Evolutionary conservation across 2,329 filamentous ascomycete genomes (phyloP).

Genomic region (Elsinoe necatrix): DNA sequence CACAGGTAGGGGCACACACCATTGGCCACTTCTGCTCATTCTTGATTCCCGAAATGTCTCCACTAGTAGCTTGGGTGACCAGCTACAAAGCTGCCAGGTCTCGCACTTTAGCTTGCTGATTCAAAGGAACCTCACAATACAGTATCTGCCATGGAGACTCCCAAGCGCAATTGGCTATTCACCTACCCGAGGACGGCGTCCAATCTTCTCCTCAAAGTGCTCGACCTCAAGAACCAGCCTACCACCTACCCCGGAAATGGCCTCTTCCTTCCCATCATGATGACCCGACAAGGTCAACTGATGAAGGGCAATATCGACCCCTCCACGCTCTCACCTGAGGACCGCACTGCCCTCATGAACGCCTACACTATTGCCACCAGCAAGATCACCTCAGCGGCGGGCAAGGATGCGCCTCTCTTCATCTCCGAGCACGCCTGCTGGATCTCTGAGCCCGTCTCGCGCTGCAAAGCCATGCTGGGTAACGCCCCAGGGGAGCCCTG

Average conservation of each 20-base stretch:
- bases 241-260: conserved; percentile 4
- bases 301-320: neutral
- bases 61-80: neutral
- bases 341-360: conserved; percentile 8
- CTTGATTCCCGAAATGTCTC: neutral
- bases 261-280: conserved; percentile 15
- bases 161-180: conserved; percentile 10
- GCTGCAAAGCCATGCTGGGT: conserved; percentile 1
- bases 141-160: neutral
- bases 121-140: neutral
- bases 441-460: conserved; percentile 7
- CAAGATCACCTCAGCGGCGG: neutral
- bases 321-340: neutral
- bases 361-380: neutral
- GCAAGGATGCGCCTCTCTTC: neutral
- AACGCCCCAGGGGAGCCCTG: neutral
- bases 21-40: neutral
- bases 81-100: neutral
- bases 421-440: conserved; percentile 12
- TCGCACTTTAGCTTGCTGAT: too few relatives aligned
- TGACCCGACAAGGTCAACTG: conserved; percentile 6
- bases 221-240: conserved; percentile 4
- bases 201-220: conserved; percentile 13
- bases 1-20: neutral
- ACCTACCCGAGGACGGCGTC: conserved; percentile 6